phyloP scores from a whole-genome alignment of 768 basidiomycete genomes.

The Pholiota microspora region DNA sequence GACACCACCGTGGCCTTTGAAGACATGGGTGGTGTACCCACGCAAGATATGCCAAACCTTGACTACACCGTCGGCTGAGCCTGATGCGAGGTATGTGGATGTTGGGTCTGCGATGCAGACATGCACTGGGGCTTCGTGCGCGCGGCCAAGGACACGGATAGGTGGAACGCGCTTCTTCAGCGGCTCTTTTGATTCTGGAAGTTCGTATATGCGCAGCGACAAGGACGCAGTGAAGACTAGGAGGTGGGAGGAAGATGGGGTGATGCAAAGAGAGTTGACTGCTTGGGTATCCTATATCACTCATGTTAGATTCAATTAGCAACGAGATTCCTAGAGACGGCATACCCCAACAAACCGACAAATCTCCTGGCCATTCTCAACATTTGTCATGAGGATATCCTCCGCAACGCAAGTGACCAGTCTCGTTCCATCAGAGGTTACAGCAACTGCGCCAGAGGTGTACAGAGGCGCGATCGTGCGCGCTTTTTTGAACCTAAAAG shows the following conservation, averaged over 20 bases:
- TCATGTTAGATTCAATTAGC: slow-evolving; percentile 3
- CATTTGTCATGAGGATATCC: slow-evolving; percentile 79
- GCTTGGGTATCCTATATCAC: slow-evolving; percentile 71
- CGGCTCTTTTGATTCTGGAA: slow-evolving; percentile 51
- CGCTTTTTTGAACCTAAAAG: slow-evolving; percentile 68
- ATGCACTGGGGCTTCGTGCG: slow-evolving; percentile 94
- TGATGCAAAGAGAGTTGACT: slow-evolving; percentile 81
- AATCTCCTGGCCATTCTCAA: slow-evolving; percentile 69
- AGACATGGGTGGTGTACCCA: slow-evolving; percentile 90
- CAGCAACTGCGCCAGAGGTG: slow-evolving; percentile 83
- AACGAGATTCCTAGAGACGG: too few relatives aligned
- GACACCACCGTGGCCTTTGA: slow-evolving; percentile 97
- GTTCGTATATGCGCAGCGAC: slow-evolving; percentile 79
- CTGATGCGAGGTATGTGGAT: slow-evolving; percentile 90
- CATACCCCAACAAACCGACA: slow-evolving; percentile 84
- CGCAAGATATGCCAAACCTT: slow-evolving; percentile 93
- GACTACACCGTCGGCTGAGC: slow-evolving; percentile 93
- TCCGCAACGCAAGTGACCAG: slow-evolving; percentile 88
- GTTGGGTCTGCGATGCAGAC: slow-evolving; percentile 83
- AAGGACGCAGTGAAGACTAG: slow-evolving; percentile 80
- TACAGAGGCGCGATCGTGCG: slow-evolving; percentile 78
- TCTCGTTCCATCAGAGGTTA: slow-evolving; percentile 73
- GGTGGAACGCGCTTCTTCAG: slow-evolving; percentile 58
- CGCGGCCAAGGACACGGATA: slow-evolving; percentile 71
- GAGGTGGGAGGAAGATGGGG: slow-evolving; percentile 72